Evolutionary conservation across 2,329 filamentous ascomycete genomes (phyloP), one percentile per base, ranked within the genome.

Genomic region (Chaetomium olivaceum): DNA sequence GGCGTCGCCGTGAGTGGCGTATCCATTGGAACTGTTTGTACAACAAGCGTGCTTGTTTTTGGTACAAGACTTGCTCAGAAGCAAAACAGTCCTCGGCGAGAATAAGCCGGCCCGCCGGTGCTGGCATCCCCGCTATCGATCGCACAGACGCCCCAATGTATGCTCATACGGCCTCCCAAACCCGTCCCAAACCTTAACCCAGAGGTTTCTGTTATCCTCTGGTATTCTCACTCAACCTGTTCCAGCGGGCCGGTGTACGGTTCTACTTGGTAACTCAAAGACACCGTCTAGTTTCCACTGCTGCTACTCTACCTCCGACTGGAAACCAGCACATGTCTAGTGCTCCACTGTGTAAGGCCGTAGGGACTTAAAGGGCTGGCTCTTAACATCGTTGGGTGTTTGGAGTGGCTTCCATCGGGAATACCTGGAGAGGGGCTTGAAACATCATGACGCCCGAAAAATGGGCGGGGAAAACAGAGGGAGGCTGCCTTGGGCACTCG

Each of bases 291-390:
- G n/a, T 27, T 51, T 33, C 31, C 19, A 12, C 23, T 27, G 33
- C 59, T 25, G 60, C 63, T 59, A 54, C 62, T 67, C 39, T 67
- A 65, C 59, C 60, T 65, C 52, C 48, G 60, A 62, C 58, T 21
- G 55, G n/a, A 12, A 4, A 46, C 25, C 50, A 61, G 61, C 61
- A 64, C 57, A 60, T 63, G 25, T 48, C 64, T 61, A 33, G 61
- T 57, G 43, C 57, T 50, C 60, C 46, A 19, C 51, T 14, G 54
- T 63, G 62, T 65, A 68, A 68, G 67, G 67, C 67, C 63, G 67
- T 68, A 68, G 61, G 58, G 21, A 36, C 52, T 14, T 12, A 57
- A 25, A n/a, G n/a, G n/a, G 12, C 31, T 65, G 63, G 61, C 52
- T 63, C 59, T 58, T 48, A 54, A n/a, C 55, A 25, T 27, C 21